Evolutionary conservation across 2,329 filamentous ascomycete species (phyloP).

Genomic region (Acarospora socialis): DNA sequence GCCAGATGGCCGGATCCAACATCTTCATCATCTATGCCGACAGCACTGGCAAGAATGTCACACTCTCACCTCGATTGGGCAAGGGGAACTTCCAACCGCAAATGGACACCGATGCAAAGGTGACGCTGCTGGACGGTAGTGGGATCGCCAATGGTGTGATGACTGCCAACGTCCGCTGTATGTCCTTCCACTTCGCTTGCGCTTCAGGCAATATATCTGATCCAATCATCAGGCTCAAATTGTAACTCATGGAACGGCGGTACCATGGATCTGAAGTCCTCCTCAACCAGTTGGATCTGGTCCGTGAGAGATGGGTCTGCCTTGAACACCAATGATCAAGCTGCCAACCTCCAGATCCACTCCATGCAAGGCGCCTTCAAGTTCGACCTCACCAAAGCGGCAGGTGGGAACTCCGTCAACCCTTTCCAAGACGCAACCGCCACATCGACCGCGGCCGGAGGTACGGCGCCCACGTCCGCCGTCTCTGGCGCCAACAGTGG

Average conservation of each 20-base stretch:
- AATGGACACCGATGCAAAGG: slow-evolving; percentile 27
- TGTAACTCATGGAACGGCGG: slow-evolving; percentile 40
- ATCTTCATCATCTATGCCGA: slow-evolving; percentile 47
- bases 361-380: slow-evolving; percentile 27
- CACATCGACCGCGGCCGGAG: slow-evolving; percentile 1
- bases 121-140: slow-evolving; percentile 38
- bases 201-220: slow-evolving; percentile 6
- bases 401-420: slow-evolving; percentile 31
- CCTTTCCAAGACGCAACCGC: slow-evolving; percentile 16
- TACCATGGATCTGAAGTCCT: slow-evolving; percentile 33
- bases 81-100: slow-evolving; percentile 30
- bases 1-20: slow-evolving; percentile 38
- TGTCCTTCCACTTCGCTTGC: slow-evolving; percentile 9
- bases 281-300: slow-evolving; percentile 37
- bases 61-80: slow-evolving; percentile 38
- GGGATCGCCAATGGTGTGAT: slow-evolving; percentile 38
- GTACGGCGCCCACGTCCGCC: neutral
- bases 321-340: slow-evolving; percentile 32
- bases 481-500: neutral
- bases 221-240: slow-evolving; percentile 28
- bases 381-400: slow-evolving; percentile 35
- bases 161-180: slow-evolving; percentile 43
- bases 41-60: slow-evolving; percentile 38
- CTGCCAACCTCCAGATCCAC: slow-evolving; percentile 32
- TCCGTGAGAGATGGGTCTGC: slow-evolving; percentile 32